A percentile compares a stretch with the other conserved stretches of the same genome.
These are phyloP conservation scores for Hura crepitans DNA, from an alignment of 441 rosid species.

Conservation along the genomic window DNA sequence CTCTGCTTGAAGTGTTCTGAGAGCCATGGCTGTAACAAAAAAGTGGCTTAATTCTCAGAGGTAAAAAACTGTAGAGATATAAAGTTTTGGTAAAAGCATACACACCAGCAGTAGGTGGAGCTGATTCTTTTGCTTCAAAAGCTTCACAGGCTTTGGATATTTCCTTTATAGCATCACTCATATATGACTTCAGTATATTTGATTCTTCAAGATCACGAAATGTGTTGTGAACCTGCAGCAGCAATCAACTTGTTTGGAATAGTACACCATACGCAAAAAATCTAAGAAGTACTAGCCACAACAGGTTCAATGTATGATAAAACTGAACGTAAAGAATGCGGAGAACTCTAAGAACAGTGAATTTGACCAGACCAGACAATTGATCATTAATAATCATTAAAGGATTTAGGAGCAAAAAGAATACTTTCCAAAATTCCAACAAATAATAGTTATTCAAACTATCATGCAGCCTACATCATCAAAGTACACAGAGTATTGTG, in stretches of 20 bases:
- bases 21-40: constrained; percentile 56
- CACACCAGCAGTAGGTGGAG: constrained; percentile 76
- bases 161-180: constrained; percentile 81
- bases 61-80: constrained; percentile 21
- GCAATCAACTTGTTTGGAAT: constrained; percentile 24
- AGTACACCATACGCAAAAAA: constrained; percentile 8
- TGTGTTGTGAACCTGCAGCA: constrained; percentile 67
- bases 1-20: constrained; percentile 76
- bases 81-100: constrained; percentile 27
- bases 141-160: constrained; percentile 85
- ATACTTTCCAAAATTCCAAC: too few species aligned
- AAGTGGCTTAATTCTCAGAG: constrained; percentile 26
- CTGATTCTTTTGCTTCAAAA: constrained; percentile 86
- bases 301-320: background rate
- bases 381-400: background rate
- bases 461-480: background rate
- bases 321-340: background rate
- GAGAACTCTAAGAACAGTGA: background rate
- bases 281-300: background rate
- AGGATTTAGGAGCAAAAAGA: background rate
- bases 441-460: background rate
- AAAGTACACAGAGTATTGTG: background rate
- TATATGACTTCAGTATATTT: constrained; percentile 62
- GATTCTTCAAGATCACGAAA: constrained; percentile 83
- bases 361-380: background rate